Conservation (phyloP, 139 green algal genomes). For the Ulvella scutata region DNA sequence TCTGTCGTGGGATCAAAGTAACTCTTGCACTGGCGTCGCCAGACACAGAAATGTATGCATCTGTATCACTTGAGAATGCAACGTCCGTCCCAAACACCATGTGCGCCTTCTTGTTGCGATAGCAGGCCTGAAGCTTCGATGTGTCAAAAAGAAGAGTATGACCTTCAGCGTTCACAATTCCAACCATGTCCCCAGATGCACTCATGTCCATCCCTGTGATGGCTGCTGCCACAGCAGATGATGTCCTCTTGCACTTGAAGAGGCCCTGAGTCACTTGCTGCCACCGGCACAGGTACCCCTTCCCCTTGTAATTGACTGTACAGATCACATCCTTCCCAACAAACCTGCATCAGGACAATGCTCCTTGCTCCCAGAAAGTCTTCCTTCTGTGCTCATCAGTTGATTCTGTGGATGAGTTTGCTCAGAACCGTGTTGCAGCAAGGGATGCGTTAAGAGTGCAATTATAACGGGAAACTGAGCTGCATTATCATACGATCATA, state of each 20-base stretch:
- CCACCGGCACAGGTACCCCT: not conserved
- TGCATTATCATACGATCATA: too few relatives aligned
- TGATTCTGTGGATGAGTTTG: too few relatives aligned
- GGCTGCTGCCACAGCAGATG: not conserved
- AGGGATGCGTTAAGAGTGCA: too few relatives aligned
- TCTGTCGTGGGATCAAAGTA: not conserved
- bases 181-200: not conserved
- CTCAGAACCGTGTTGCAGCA: too few relatives aligned
- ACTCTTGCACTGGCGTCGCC: constrained; percentile 14
- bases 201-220: not conserved
- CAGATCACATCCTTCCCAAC: not conserved
- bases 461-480: too few relatives aligned
- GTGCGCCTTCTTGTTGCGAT: constrained; percentile 16
- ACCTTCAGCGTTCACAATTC: not conserved
- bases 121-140: not conserved
- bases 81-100: constrained; percentile 40
- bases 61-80: constrained; percentile 16
- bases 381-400: too few relatives aligned
- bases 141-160: not conserved
- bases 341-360: not conserved
- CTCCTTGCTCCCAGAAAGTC: too few relatives aligned
- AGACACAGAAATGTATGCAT: constrained; percentile 7
- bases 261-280: not conserved
- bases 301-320: not conserved
- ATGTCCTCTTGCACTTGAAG: not conserved